Conservation (phyloP, 495 filamentous ascomycete genomes). For the Aspergillus affinis region DNA sequence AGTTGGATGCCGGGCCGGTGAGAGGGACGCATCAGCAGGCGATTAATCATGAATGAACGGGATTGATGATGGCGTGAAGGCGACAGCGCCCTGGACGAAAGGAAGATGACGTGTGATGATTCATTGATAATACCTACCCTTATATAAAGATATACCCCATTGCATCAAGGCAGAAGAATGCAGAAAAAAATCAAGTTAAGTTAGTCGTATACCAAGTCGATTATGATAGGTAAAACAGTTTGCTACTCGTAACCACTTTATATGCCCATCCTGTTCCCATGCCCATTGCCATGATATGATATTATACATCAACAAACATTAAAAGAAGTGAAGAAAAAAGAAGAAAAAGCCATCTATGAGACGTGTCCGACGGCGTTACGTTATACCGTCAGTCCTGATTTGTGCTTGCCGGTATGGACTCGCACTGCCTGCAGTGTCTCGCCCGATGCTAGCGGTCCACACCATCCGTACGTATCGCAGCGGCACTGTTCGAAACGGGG, state of each 20-base stretch:
- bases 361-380: constrained; percentile 4
- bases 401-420: constrained; percentile 9
- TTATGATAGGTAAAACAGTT: constrained; percentile 4
- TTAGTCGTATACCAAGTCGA: background rate
- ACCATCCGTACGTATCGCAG: constrained; percentile 45
- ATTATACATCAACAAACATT: constrained; percentile 5
- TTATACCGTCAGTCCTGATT: background rate
- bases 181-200: no score
- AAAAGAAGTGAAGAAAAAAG: background rate
- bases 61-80: no score
- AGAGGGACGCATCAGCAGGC: constrained; percentile 20
- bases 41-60: constrained; percentile 20
- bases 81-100: background rate
- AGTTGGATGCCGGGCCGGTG: constrained; percentile 25
- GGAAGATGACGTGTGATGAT: constrained; percentile 7
- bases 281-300: constrained; percentile 10
- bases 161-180: background rate
- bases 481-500: constrained; percentile 44
- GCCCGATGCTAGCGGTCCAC: constrained; percentile 37
- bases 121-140: background rate
- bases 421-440: constrained; percentile 32
- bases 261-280: background rate
- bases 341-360: constrained; percentile 9
- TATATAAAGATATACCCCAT: background rate
- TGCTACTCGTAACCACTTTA: background rate